phyloP scores from a whole-genome alignment of 306 rosid genomes.

The Herpetospermum pedunculosum region DNA sequence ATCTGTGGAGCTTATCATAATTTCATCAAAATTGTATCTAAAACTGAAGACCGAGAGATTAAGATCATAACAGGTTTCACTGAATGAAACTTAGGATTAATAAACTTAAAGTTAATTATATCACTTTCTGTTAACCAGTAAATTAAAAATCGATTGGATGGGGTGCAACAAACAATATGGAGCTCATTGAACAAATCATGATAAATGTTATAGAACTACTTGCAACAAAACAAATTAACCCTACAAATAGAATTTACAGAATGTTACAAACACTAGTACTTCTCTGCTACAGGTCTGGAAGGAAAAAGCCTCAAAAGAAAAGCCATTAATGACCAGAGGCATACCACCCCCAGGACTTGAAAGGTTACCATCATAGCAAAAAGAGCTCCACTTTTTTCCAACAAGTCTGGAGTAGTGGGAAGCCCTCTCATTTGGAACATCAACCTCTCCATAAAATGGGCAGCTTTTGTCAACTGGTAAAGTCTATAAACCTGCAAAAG shows the following conservation, averaged over 20 bases:
- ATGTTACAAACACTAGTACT: slow-evolving; percentile 38
- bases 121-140: neutral
- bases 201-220: neutral
- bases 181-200: neutral
- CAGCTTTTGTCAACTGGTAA: slow-evolving; percentile 70
- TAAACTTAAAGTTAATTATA: neutral
- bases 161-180: neutral
- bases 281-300: slow-evolving; percentile 76
- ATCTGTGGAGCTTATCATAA: neutral
- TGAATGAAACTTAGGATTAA: neutral
- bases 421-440: slow-evolving; percentile 41
- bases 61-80: neutral
- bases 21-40: neutral
- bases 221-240: neutral
- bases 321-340: slow-evolving; percentile 77
- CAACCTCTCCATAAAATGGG: slow-evolving; percentile 49
- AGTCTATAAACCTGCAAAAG: slow-evolving; percentile 62
- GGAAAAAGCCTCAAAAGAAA: slow-evolving; percentile 92
- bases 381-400: slow-evolving; percentile 51
- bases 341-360: slow-evolving; percentile 48
- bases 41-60: neutral
- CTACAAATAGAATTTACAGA: neutral
- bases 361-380: slow-evolving; percentile 52
- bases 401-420: slow-evolving; percentile 37
- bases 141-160: neutral